Percentiles rank a stretch among this genome's conserved stretches.
Conservation (phyloP, 371 early-diverging fungal genomes). For the Dichotomocladium elegans region DNA sequence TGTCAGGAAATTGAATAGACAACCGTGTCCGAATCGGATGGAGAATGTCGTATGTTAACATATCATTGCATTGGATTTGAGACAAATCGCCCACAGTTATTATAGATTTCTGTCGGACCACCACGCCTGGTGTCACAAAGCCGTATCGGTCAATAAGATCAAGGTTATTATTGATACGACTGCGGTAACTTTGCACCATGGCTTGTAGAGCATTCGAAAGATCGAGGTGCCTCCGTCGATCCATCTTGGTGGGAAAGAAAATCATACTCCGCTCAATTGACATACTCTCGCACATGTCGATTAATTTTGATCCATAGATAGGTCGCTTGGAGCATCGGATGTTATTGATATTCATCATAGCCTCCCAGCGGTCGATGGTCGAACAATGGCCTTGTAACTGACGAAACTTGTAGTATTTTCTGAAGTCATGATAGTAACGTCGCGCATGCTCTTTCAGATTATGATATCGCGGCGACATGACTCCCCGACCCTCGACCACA, state of each 20-base stretch:
- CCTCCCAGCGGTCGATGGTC: conserved; percentile 27
- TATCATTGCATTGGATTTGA: not conserved
- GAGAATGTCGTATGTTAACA: conserved; percentile 39
- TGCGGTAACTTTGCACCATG: conserved; percentile 39
- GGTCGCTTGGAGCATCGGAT: conserved; percentile 36
- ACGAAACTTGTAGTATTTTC: conserved; percentile 31
- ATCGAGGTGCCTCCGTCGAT: conserved; percentile 25
- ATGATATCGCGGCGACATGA: conserved; percentile 21
- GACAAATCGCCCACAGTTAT: not conserved
- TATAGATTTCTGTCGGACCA: conserved; percentile 5
- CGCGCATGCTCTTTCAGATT: conserved; percentile 27
- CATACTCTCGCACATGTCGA: conserved; percentile 18
- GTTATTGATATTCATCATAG: conserved; percentile 31
- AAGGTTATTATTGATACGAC: conserved; percentile 37
- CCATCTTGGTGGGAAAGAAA: conserved; percentile 13
- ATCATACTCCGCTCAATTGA: conserved; percentile 5
- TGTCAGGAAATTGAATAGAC: conserved; percentile 81
- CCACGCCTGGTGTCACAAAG: conserved; percentile 65
- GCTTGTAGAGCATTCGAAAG: conserved; percentile 16
- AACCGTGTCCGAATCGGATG: conserved; percentile 59
- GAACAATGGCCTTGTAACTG: conserved; percentile 18
- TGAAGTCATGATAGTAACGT: conserved; percentile 31
- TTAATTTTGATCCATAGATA: conserved; percentile 38
- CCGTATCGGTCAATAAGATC: conserved; percentile 60
- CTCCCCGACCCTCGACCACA: conserved; percentile 27